phyloP scores from a whole-genome alignment of 108 stramenopile species.

The Chaetoceros muelleri region DNA sequence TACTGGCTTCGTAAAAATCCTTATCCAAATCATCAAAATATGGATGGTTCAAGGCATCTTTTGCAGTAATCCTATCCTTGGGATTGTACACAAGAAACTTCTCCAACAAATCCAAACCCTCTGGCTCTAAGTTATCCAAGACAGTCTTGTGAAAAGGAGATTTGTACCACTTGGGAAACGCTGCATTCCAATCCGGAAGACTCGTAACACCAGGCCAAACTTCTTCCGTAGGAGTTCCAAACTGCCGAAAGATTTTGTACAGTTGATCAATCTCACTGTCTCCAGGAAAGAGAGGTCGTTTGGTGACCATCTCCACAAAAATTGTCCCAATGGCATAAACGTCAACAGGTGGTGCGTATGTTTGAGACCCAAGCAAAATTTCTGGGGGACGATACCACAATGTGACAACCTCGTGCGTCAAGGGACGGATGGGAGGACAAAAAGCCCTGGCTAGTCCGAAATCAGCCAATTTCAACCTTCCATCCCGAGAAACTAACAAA shows the following conservation, averaged over 20 bases:
- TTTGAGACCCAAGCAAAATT: constrained; percentile 83
- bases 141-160: constrained; percentile 45
- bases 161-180: constrained; percentile 83
- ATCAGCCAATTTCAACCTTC: constrained; percentile 95
- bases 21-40: constrained; percentile 97
- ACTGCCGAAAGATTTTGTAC: constrained; percentile 92
- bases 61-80: constrained; percentile 91
- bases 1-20: constrained; percentile 34
- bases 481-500: constrained; percentile 87
- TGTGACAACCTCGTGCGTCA: constrained; percentile 96
- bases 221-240: constrained; percentile 89
- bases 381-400: constrained; percentile 99
- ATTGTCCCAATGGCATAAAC: constrained; percentile 94
- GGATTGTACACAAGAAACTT: constrained; percentile 87
- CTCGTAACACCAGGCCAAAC: constrained; percentile 86
- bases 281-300: constrained; percentile 93
- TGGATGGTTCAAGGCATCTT: constrained; percentile 88
- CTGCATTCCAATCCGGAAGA: constrained; percentile 79
- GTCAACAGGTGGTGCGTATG: constrained; percentile 92
- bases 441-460: constrained; percentile 97
- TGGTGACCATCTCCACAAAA: constrained; percentile 96
- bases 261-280: constrained; percentile 97
- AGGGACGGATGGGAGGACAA: constrained; percentile 82
- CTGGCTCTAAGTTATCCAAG: constrained; percentile 49
- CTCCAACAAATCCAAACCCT: constrained; percentile 73